Conservation (phyloP, 2,329 filamentous ascomycete species). For the Cordyceps farinosa region DNA sequence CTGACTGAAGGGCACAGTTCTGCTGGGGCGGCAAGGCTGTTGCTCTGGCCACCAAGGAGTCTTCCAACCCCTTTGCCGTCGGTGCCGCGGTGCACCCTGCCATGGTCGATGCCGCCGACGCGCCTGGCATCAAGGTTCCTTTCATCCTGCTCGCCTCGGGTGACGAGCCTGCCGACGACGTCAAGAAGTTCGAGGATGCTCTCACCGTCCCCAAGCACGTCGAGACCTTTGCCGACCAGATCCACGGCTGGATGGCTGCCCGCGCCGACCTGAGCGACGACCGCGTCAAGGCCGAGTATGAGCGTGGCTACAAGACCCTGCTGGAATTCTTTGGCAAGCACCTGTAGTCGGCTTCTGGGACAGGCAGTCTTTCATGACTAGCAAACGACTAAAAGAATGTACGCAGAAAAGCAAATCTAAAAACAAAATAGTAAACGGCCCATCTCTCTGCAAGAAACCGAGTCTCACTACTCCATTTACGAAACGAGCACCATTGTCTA, state of each 20-base stretch:
- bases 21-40: constrained; percentile 72
- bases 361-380: background rate
- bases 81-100: constrained; percentile 55
- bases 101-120: constrained; percentile 62
- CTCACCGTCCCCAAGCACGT: constrained; percentile 56
- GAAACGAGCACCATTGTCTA: background rate
- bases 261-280: constrained; percentile 55
- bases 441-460: background rate
- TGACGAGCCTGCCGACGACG: constrained; percentile 56
- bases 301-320: constrained; percentile 57
- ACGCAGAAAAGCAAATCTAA: background rate
- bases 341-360: constrained; percentile 26
- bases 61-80: constrained; percentile 53
- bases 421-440: background rate
- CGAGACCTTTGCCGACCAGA: constrained; percentile 63
- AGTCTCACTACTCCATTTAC: background rate
- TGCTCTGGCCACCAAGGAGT: constrained; percentile 46
- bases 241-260: constrained; percentile 73
- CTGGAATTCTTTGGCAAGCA: constrained; percentile 56
- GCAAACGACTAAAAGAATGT: background rate
- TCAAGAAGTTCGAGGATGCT: constrained; percentile 53
- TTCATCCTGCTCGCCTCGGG: constrained; percentile 61
- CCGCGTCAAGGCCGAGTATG: constrained; percentile 58
- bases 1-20: constrained; percentile 36
- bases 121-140: constrained; percentile 56